A percentile compares a stretch with the other conserved stretches of the same genome.
phyloP scores from a whole-genome alignment of 179 eudicot genomes.

The Dionaea muscipula region DNA sequence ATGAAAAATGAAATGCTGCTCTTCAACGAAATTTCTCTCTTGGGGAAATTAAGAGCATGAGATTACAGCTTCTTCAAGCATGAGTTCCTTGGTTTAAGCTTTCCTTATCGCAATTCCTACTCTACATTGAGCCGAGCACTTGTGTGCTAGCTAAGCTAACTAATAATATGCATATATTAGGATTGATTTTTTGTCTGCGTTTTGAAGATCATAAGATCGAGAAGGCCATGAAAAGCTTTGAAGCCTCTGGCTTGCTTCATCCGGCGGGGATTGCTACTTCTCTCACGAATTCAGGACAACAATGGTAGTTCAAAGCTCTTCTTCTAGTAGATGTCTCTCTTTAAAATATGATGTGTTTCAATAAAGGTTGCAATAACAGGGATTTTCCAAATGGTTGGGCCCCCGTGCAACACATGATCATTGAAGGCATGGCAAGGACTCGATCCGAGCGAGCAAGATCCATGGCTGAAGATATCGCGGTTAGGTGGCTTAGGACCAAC shows the following conservation, averaged over 20 bases:
- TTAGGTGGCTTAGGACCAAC: slow-evolving; percentile 73
- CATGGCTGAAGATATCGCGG: slow-evolving; percentile 62
- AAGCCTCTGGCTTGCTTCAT: slow-evolving; percentile 48
- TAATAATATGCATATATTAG: too few species aligned
- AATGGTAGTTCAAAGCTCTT: slow-evolving; percentile 39
- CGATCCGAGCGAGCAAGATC: slow-evolving; percentile 44
- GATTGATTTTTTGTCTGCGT: slow-evolving; percentile 5
- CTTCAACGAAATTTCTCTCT: neutral
- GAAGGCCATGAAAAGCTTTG: slow-evolving; percentile 53
- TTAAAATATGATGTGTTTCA: neutral
- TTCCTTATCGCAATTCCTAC: too few species aligned
- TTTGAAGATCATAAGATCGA: slow-evolving; percentile 38
- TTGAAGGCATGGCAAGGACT: slow-evolving; percentile 62
- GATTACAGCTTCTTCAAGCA: neutral
- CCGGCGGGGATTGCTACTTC: slow-evolving; percentile 77
- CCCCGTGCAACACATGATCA: slow-evolving; percentile 76
- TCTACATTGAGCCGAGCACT: too few species aligned
- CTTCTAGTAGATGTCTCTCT: neutral
- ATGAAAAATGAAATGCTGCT: neutral
- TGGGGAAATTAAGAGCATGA: neutral
- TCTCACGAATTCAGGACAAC: slow-evolving; percentile 66
- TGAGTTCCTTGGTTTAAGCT: too few species aligned
- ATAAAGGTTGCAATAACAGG: slow-evolving; percentile 29
- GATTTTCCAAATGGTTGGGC: slow-evolving; percentile 99
- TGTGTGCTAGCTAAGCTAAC: too few species aligned